A percentile compares a stretch with the other conserved stretches of the same genome.
phyloP scores from a whole-genome alignment of 2,329 filamentous ascomycete genomes.

The Magnaporthiopsis poae region DNA sequence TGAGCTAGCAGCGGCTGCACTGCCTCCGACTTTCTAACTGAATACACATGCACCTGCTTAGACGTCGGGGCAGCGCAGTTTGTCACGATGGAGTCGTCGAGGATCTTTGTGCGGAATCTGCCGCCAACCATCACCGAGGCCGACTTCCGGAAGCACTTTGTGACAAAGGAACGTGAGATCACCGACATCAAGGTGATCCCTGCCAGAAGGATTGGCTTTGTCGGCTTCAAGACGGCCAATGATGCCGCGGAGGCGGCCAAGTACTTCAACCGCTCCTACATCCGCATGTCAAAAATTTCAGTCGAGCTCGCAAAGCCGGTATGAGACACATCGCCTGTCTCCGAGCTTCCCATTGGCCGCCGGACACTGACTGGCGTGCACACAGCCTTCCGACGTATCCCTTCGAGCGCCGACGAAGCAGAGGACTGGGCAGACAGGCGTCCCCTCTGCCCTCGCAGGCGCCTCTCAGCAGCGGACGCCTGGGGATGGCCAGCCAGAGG shows the following conservation, averaged over 20 bases:
- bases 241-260: constrained; percentile 76
- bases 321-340: constrained; percentile 17
- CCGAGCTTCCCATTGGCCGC: constrained; percentile 10
- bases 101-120: constrained; percentile 66
- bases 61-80: background rate
- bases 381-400: constrained; percentile 33
- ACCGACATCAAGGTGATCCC: constrained; percentile 90
- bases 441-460: background rate
- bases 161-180: constrained; percentile 58
- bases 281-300: constrained; percentile 86
- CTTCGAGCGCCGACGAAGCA: constrained; percentile 17
- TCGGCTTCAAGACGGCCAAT: constrained; percentile 78
- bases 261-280: constrained; percentile 91
- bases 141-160: constrained; percentile 83
- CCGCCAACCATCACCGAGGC: constrained; percentile 77
- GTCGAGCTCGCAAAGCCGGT: constrained; percentile 83
- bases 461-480: constrained; percentile 9
- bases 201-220: constrained; percentile 83
- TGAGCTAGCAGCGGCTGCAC: background rate
- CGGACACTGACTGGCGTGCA: constrained; percentile 14
- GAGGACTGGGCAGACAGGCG: constrained; percentile 1
- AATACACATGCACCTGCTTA: background rate
- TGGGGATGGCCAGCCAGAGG: constrained; percentile 17
- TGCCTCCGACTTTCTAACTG: background rate
- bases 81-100: constrained; percentile 49